Evolutionary conservation across 116 monocot species (phyloP).

Genomic region (Zostera marina): DNA sequence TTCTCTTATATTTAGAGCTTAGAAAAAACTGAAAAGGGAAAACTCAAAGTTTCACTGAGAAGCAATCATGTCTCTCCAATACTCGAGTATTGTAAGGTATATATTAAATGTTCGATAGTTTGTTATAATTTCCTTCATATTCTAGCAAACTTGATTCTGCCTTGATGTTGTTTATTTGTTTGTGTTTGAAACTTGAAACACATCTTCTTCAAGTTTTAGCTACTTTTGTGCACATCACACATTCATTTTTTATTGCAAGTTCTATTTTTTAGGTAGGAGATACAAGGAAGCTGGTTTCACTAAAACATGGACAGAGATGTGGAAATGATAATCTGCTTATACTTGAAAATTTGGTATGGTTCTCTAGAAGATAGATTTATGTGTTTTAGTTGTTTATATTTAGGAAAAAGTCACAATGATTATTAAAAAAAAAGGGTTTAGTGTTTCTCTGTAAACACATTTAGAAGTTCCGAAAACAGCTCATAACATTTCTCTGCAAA

Average conservation of each 20-base stretch:
- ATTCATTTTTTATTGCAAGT: background rate
- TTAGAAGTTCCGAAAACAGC: too few relatives aligned
- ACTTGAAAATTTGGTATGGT: conserved; percentile 70
- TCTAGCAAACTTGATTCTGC: too few relatives aligned
- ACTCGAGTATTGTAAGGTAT: conserved; percentile 95
- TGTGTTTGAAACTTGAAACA: background rate
- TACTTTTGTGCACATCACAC: too few relatives aligned
- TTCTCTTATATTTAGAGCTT: conserved; percentile 33
- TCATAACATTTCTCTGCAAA: too few relatives aligned
- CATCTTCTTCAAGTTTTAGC: background rate
- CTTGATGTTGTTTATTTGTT: background rate
- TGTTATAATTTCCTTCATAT: too few relatives aligned
- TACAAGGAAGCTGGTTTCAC: conserved; percentile 60
- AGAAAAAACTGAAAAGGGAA: conserved; percentile 44
- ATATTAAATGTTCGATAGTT: background rate
- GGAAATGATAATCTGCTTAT: conserved; percentile 67
- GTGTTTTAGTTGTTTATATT: background rate
- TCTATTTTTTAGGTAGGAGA: conserved; percentile 40
- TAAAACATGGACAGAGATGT: conserved; percentile 53
- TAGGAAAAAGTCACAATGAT: background rate
- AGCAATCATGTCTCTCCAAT: conserved; percentile 70
- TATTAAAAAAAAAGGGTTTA: background rate
- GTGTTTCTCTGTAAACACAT: too few relatives aligned
- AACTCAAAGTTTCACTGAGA: conserved; percentile 55
- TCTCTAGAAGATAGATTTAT: background rate